Conservation (phyloP, 1,139 yeast genomes). For the Suhomyces choctaworum region DNA sequence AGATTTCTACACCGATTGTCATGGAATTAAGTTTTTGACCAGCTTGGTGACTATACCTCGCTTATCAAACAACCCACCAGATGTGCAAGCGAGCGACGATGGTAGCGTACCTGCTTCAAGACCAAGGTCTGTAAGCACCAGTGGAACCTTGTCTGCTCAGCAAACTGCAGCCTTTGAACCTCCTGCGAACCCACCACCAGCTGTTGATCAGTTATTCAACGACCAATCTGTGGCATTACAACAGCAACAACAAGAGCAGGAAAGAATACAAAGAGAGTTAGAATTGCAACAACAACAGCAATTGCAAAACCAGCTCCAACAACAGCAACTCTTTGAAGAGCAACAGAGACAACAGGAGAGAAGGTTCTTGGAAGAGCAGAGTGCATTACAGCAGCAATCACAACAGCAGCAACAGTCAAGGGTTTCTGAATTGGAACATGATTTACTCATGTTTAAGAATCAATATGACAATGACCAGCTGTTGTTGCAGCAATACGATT, state of each 20-base stretch:
- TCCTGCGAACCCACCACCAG: constrained; percentile 33
- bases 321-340: constrained; percentile 64
- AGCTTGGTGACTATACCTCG: constrained; percentile 86
- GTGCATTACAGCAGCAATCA: constrained; percentile 64
- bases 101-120: constrained; percentile 32
- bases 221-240: constrained; percentile 50
- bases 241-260: constrained; percentile 65
- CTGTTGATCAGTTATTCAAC: constrained; percentile 42
- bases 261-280: constrained; percentile 62
- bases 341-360: constrained; percentile 69
- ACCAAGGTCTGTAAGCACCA: constrained; percentile 38
- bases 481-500: constrained; percentile 83
- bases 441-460: constrained; percentile 68
- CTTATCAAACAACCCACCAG: constrained; percentile 67
- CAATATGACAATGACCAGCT: constrained; percentile 88
- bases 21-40: constrained; percentile 79
- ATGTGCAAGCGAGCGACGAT: constrained; percentile 47
- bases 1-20: constrained; percentile 89
- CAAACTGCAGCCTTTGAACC: constrained; percentile 34
- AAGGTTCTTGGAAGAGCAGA: constrained; percentile 52
- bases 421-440: constrained; percentile 80
- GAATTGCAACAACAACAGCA: constrained; percentile 48
- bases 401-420: constrained; percentile 79
- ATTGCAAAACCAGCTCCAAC: constrained; percentile 52
- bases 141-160: constrained; percentile 31